Conservation (phyloP, 2,329 filamentous ascomycete genomes). For the Cladosporium sp. region DNA sequence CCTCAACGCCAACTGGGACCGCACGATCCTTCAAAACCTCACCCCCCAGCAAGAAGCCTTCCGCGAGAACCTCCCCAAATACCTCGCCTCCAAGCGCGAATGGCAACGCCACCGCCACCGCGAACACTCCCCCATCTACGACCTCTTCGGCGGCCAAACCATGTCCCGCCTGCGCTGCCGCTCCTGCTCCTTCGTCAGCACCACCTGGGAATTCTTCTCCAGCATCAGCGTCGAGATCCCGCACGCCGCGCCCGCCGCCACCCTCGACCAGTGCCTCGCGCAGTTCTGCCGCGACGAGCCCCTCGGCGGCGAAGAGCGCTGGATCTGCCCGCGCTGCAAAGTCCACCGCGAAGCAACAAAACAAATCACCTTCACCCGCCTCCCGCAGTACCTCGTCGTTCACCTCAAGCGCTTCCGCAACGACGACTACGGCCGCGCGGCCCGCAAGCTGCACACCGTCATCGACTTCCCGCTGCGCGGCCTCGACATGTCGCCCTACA, state of each 20-base stretch:
- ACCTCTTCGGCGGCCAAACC: constrained; percentile 70
- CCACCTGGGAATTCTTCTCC: constrained; percentile 65
- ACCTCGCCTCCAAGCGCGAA: constrained; percentile 63
- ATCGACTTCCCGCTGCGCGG: constrained; percentile 72
- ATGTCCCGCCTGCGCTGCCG: constrained; percentile 56
- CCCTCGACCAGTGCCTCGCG: constrained; percentile 63
- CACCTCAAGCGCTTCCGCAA: constrained; percentile 66
- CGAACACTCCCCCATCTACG: constrained; percentile 70
- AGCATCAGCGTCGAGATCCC: constrained; percentile 66
- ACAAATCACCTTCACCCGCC: constrained; percentile 66
- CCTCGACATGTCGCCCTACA: constrained; percentile 57
- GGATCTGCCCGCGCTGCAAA: constrained; percentile 71
- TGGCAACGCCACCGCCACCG: constrained; percentile 66
- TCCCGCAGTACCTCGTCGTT: constrained; percentile 72
- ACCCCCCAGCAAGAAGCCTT: constrained; percentile 55
- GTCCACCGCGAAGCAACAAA: constrained; percentile 61
- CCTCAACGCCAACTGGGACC: constrained; percentile 63
- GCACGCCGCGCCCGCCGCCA: constrained; percentile 47
- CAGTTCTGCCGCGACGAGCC: constrained; percentile 63
- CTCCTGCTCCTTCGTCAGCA: constrained; percentile 56
- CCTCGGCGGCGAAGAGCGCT: constrained; percentile 60
- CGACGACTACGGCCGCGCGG: constrained; percentile 45
- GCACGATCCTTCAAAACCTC: constrained; percentile 51
- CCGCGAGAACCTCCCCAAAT: constrained; percentile 54
- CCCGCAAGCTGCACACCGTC: constrained; percentile 62